Conservation (phyloP, 805 yeast genomes). For the Tetrapisispora arboricola region DNA sequence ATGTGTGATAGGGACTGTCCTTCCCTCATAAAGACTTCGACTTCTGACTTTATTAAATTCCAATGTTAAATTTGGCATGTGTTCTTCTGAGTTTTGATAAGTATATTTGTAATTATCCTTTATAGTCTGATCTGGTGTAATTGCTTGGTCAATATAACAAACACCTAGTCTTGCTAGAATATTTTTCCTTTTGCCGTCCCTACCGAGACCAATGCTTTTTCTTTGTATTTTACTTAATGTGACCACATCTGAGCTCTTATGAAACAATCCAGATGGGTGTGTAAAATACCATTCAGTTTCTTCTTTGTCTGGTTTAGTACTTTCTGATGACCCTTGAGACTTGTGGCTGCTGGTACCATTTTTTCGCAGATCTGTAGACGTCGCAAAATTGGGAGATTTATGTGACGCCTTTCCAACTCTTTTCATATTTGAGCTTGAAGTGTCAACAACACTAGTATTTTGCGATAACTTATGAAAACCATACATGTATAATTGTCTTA, state of each 20-base stretch:
- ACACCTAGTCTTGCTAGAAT: constrained; percentile 8
- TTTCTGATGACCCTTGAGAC: background rate
- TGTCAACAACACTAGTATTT: background rate
- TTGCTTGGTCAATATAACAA: background rate
- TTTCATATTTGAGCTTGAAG: background rate
- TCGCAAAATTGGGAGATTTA: background rate
- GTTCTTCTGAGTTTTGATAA: background rate
- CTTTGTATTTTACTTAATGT: constrained; percentile 22
- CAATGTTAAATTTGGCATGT: background rate
- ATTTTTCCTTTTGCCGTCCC: constrained; percentile 26
- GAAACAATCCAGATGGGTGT: constrained; percentile 23
- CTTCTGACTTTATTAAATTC: background rate
- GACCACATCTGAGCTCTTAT: constrained; percentile 14
- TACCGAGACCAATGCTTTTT: constrained; percentile 25
- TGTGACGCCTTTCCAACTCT: background rate
- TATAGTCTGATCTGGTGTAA: background rate
- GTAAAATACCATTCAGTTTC: constrained; percentile 19
- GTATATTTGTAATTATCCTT: background rate
- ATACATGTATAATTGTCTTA: constrained; percentile 71
- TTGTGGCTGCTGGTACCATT: constrained; percentile 43
- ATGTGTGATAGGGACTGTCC: background rate
- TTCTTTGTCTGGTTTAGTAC: constrained; percentile 5
- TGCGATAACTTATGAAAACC: constrained; percentile 62
- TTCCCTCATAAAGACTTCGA: too few relatives aligned
- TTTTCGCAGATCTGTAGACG: constrained; percentile 3